These are phyloP conservation scores for Secale cereale DNA, from an alignment of 176 grass and related monocot genomes.

Conservation along the genomic window DNA sequence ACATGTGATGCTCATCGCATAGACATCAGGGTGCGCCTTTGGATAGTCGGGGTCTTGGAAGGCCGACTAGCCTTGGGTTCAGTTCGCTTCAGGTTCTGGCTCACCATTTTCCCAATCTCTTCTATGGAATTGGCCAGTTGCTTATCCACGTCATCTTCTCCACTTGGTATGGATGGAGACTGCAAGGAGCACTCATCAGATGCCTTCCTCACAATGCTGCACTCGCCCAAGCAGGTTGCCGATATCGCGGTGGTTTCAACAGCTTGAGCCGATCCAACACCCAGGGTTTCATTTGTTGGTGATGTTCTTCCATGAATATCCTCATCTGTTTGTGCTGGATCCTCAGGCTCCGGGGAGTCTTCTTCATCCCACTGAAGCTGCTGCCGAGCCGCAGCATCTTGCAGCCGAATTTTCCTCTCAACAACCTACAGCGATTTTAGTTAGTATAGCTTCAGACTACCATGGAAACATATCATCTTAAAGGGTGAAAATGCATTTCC, in stretches of 20 bases:
- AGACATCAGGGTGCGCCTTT: conserved; percentile 57
- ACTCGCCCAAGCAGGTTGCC: neutral
- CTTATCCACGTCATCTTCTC: conserved; percentile 36
- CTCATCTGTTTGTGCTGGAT: conserved; percentile 29
- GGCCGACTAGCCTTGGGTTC: conserved; percentile 35
- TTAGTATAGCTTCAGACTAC: neutral
- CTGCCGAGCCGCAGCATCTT: conserved; percentile 40
- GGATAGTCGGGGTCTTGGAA: conserved; percentile 38
- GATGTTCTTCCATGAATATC: conserved; percentile 15
- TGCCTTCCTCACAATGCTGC: neutral
- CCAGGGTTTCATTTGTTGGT: conserved; percentile 3
- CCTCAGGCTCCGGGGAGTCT: conserved; percentile 18
- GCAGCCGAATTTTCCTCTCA: conserved; percentile 43
- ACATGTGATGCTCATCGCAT: conserved; percentile 46
- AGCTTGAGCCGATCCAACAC: conserved; percentile 23
- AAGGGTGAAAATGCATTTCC: neutral
- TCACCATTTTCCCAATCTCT: conserved; percentile 61
- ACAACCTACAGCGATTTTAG: conserved; percentile 38
- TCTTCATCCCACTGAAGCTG: neutral
- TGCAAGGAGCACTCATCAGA: conserved; percentile 30
- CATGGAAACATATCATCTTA: neutral
- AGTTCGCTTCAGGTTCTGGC: conserved; percentile 39
- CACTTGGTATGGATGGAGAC: conserved; percentile 22
- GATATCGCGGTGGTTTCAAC: conserved; percentile 5
- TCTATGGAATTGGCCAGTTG: conserved; percentile 60